phyloP scores from a whole-genome alignment of 495 filamentous ascomycete species.

The Penicillium diatomitis region DNA sequence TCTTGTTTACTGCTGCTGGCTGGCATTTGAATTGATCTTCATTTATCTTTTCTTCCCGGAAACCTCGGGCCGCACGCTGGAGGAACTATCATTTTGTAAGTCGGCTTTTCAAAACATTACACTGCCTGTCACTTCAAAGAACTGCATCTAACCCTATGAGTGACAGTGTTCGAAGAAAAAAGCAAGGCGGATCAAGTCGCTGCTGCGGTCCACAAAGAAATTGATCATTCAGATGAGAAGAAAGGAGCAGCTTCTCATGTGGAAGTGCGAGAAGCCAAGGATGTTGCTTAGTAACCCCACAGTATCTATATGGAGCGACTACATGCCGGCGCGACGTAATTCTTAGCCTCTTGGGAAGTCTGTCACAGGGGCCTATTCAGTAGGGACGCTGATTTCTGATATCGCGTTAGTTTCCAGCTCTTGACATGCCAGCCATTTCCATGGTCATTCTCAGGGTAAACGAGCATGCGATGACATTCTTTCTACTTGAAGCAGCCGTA shows the following conservation, averaged over 20 bases:
- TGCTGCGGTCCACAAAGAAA: conserved; percentile 37
- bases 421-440: no score
- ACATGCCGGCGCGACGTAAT: no score
- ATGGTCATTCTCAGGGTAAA: no score
- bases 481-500: no score
- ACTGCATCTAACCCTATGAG: conserved; percentile 2
- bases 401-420: no score
- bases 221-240: conserved; percentile 7
- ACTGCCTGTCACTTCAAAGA: not conserved
- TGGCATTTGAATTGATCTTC: conserved; percentile 47
- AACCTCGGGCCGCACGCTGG: conserved; percentile 50
- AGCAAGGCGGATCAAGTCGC: conserved; percentile 36
- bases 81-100: conserved; percentile 57
- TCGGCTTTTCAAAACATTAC: conserved; percentile 3
- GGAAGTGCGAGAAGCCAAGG: conserved; percentile 6
- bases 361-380: no score
- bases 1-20: conserved; percentile 53
- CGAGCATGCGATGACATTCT: no score
- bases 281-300: not conserved
- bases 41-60: conserved; percentile 60
- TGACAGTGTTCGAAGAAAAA: conserved; percentile 46
- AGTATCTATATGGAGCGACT: no score
- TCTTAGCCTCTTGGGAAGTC: no score
- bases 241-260: conserved; percentile 8
- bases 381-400: no score